Conservation (phyloP, 345 rosid genomes). For the Eucalyptus lansdowneana region DNA sequence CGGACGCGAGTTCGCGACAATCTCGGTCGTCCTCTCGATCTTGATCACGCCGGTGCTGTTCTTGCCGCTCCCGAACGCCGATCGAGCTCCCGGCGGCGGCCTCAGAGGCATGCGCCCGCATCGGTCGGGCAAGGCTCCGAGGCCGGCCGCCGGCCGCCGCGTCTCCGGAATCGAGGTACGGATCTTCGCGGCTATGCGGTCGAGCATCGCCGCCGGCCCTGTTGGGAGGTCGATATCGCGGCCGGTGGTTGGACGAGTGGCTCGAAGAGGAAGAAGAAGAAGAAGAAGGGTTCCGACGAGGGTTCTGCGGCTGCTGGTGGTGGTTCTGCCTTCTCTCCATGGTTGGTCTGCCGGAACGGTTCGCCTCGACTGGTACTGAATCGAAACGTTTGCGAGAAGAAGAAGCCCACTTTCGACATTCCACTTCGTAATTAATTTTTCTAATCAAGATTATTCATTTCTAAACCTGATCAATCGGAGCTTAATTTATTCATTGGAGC, state of each 20-base stretch:
- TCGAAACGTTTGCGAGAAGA: not conserved
- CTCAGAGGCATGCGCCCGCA: not conserved
- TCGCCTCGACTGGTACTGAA: not conserved
- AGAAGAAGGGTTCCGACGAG: not conserved
- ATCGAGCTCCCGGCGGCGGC: not conserved
- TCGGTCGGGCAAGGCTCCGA: not conserved
- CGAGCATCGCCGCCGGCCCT: not conserved
- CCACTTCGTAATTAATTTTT: not conserved
- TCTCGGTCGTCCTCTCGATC: not conserved
- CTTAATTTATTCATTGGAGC: not conserved
- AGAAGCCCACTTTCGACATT: not conserved
- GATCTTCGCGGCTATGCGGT: not conserved
- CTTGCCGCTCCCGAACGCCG: not conserved
- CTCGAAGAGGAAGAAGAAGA: not conserved
- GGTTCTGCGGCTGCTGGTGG: not conserved
- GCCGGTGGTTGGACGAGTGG: not conserved
- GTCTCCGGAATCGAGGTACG: not conserved
- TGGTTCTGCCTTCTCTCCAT: not conserved
- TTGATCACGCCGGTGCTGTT: not conserved
- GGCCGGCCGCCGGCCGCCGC: not conserved
- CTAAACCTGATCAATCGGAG: not conserved
- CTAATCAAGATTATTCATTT: not conserved
- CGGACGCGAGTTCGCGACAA: not conserved
- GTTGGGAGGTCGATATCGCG: not conserved
- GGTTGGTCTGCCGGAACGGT: not conserved